Percentiles rank a stretch among this genome's conserved stretches.
Conservation (phyloP, 768 basidiomycete genomes). For the Sarcodon aspratus region DNA sequence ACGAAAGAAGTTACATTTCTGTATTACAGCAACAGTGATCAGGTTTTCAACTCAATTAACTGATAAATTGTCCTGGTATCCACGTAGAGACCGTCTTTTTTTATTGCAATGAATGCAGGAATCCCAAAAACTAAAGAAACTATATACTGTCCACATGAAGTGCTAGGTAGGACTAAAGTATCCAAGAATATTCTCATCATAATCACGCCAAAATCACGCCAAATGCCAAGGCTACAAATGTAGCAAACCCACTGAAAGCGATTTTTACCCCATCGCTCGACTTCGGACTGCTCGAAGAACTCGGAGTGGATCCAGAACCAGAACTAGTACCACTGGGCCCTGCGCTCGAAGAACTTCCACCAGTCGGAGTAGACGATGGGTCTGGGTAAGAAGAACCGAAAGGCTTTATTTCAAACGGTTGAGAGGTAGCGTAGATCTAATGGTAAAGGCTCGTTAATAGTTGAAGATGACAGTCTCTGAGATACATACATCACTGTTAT, state of each 20-base stretch:
- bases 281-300: neutral
- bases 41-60: no score
- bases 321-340: constrained; percentile 6
- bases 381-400: constrained; percentile 41
- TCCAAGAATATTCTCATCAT: no score
- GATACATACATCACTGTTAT: constrained; percentile 39
- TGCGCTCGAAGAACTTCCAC: constrained; percentile 2
- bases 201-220: neutral
- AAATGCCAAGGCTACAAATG: neutral
- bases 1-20: no score
- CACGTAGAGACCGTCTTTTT: no score
- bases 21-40: no score
- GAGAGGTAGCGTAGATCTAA: constrained; percentile 46
- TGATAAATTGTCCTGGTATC: no score
- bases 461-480: neutral
- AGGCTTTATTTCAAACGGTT: constrained; percentile 51
- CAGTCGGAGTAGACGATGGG: constrained; percentile 21
- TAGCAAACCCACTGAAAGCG: neutral
- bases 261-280: neutral
- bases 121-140: no score
- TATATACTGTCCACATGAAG: no score
- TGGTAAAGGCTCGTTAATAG: neutral
- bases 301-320: neutral
- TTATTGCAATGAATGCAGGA: no score
- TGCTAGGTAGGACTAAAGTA: no score